Evolutionary conservation across 2,329 filamentous ascomycete species (phyloP).

Genomic region (Aureobasidium sp.): DNA sequence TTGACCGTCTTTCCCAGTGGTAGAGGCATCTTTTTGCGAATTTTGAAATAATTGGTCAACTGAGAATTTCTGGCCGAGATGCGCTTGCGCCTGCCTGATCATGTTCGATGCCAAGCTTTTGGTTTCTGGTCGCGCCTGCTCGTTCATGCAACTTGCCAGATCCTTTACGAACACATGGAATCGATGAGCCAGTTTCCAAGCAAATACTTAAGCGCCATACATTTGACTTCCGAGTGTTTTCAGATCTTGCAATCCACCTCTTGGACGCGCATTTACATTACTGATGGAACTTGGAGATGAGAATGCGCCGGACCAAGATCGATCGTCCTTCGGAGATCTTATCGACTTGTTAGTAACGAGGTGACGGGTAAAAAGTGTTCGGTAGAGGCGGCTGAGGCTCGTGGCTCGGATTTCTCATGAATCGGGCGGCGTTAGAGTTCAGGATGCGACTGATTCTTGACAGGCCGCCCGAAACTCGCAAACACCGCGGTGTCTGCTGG

Average conservation of each 20-base stretch:
- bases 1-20: conserved; percentile 20
- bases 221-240: neutral
- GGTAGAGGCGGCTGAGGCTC: neutral
- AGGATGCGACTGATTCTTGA: neutral
- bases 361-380: neutral
- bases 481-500: conserved; percentile 7
- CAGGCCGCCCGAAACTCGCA: neutral
- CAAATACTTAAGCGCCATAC: too few species aligned
- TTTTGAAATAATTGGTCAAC: neutral
- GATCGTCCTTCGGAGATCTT: neutral
- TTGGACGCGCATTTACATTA: too few species aligned
- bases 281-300: neutral
- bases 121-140: neutral
- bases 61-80: conserved; percentile 8
- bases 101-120: neutral
- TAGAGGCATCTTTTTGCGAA: conserved; percentile 17
- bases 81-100: neutral
- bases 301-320: neutral
- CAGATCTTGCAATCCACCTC: neutral
- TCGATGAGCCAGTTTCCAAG: neutral
- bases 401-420: neutral
- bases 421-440: neutral
- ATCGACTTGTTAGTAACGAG: neutral
- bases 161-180: neutral
- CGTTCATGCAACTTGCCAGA: neutral